Evolutionary conservation across 208 protist species (phyloP).

Genomic region (Naegleria gruberi): DNA sequence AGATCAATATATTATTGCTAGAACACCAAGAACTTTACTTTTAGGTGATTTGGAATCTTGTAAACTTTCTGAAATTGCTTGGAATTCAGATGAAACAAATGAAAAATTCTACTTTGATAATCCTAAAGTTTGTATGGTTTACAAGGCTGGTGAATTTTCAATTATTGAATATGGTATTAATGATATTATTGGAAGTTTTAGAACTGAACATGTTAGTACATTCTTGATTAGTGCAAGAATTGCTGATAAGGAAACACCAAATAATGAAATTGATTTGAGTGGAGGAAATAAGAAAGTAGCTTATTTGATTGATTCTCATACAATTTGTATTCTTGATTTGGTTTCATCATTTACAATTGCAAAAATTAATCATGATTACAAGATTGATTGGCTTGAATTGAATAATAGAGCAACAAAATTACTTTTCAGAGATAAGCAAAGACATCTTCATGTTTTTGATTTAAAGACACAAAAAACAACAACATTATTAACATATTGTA

Average conservation of each 20-base stretch:
- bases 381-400: conserved; percentile 93
- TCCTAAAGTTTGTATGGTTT: conserved; percentile 88
- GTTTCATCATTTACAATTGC: conserved; percentile 64
- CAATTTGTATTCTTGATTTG: conserved; percentile 86
- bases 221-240: conserved; percentile 85
- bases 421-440: conserved; percentile 90
- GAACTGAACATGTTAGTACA: conserved; percentile 87
- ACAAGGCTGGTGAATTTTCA: conserved; percentile 86
- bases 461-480: conserved; percentile 65
- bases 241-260: conserved; percentile 47
- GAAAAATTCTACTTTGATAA: conserved; percentile 94
- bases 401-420: conserved; percentile 79
- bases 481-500: conserved; percentile 87
- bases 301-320: conserved; percentile 88
- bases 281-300: conserved; percentile 71
- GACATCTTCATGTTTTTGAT: conserved; percentile 85
- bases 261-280: not conserved
- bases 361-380: conserved; percentile 72
- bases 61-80: conserved; percentile 83
- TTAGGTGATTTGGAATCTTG: conserved; percentile 85
- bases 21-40: conserved; percentile 88
- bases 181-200: conserved; percentile 81
- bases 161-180: conserved; percentile 92
- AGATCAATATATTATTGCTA: conserved; percentile 87
- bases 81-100: conserved; percentile 65